Percentiles rank a stretch among this genome's conserved stretches.
Conservation (phyloP, 1,139 yeast genomes). For the Candida glucosophila region DNA sequence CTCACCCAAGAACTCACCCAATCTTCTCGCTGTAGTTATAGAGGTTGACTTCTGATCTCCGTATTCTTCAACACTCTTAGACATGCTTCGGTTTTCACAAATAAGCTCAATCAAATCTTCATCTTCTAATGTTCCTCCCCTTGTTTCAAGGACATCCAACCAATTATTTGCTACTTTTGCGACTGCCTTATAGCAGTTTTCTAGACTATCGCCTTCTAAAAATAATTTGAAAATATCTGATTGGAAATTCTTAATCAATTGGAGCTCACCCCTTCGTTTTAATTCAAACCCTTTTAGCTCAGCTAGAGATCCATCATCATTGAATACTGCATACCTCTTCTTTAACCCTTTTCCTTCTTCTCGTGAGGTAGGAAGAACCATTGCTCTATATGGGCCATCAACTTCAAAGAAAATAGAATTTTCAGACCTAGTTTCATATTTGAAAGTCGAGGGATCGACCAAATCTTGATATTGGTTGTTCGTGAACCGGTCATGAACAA, state of each 20-base stretch:
- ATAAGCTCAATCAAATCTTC: constrained; percentile 90
- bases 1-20: constrained; percentile 94
- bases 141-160: constrained; percentile 87
- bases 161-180: constrained; percentile 92
- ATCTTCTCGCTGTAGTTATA: constrained; percentile 85
- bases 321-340: constrained; percentile 94
- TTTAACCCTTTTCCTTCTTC: constrained; percentile 97
- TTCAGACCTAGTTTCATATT: constrained; percentile 74
- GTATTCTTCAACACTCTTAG: constrained; percentile 82
- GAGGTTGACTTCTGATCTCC: constrained; percentile 90
- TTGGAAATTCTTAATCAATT: constrained; percentile 88
- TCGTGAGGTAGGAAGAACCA: constrained; percentile 94
- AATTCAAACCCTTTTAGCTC: constrained; percentile 96
- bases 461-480: constrained; percentile 91
- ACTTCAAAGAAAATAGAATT: constrained; percentile 96
- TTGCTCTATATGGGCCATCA: constrained; percentile 97
- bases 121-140: constrained; percentile 83
- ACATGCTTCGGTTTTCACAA: constrained; percentile 96
- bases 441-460: constrained; percentile 57
- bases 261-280: constrained; percentile 94
- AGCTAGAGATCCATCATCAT: constrained; percentile 87
- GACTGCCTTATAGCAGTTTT: constrained; percentile 78
- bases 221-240: constrained; percentile 89
- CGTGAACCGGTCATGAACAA: constrained; percentile 85
- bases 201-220: constrained; percentile 72